phyloP scores from a whole-genome alignment of 2,329 filamentous ascomycete genomes.

The Talaromyces sp. region DNA sequence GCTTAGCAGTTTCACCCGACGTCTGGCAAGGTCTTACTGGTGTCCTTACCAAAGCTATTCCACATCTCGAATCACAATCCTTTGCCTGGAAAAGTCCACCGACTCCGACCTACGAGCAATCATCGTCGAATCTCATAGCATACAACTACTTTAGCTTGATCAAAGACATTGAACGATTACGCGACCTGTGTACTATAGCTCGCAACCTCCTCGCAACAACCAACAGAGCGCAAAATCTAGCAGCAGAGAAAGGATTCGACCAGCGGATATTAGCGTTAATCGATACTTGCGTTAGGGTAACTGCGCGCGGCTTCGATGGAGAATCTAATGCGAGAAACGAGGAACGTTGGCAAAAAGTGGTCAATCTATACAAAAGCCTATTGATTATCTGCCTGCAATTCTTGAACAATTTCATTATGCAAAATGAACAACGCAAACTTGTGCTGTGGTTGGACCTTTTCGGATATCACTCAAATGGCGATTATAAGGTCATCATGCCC shows the following conservation, averaged over 20 bases:
- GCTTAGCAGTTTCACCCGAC: constrained; percentile 55
- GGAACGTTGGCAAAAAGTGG: constrained; percentile 64
- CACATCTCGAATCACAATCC: constrained; percentile 60
- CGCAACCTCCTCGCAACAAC: constrained; percentile 63
- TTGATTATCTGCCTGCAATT: constrained; percentile 66
- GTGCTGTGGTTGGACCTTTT: constrained; percentile 66
- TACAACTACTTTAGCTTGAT: constrained; percentile 58
- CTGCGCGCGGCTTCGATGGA: constrained; percentile 63
- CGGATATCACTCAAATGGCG: constrained; percentile 53
- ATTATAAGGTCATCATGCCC: constrained; percentile 47
- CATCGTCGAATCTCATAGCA: constrained; percentile 61
- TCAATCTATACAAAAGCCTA: constrained; percentile 65
- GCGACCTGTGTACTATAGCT: constrained; percentile 61
- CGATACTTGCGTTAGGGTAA: constrained; percentile 64
- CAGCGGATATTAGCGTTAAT: constrained; percentile 61
- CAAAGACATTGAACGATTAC: constrained; percentile 62
- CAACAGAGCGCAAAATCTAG: constrained; percentile 62
- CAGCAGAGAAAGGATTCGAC: constrained; percentile 59
- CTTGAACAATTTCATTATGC: constrained; percentile 64
- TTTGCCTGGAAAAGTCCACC: constrained; percentile 61
- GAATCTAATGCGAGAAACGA: constrained; percentile 62
- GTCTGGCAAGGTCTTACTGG: constrained; percentile 61
- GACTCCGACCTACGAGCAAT: constrained; percentile 57
- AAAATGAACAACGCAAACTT: constrained; percentile 64
- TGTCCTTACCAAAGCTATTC: constrained; percentile 59